These are phyloP conservation scores for Bacterosira constricta DNA, from an alignment of 108 stramenopile species.

Conservation along the genomic window DNA sequence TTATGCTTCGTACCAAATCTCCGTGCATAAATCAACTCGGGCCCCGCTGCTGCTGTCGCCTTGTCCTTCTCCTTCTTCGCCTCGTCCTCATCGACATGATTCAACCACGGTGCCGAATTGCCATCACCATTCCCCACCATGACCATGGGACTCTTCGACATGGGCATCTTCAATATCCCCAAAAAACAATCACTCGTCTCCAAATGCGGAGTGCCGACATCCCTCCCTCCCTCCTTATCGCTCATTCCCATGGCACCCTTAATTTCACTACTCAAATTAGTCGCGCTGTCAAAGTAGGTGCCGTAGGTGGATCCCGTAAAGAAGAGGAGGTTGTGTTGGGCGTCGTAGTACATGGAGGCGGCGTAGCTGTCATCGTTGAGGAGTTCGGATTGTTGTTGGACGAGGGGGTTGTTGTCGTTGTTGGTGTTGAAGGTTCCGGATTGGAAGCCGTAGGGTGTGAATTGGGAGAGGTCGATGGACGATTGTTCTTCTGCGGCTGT, in stretches of 20 bases:
- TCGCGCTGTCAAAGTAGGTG: slow-evolving; percentile 25
- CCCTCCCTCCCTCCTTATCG: background rate
- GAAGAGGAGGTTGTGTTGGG: slow-evolving; percentile 28
- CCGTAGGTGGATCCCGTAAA: slow-evolving; percentile 45
- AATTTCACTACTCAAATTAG: background rate
- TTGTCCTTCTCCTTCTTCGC: too few relatives aligned
- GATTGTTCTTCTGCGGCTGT: too few relatives aligned
- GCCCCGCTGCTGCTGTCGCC: too few relatives aligned
- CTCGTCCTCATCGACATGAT: background rate
- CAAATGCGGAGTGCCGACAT: slow-evolving; percentile 21
- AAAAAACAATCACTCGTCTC: slow-evolving; percentile 33
- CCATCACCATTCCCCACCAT: background rate
- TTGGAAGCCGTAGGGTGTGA: slow-evolving; percentile 30
- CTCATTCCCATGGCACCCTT: slow-evolving; percentile 6
- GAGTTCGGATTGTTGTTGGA: slow-evolving; percentile 6
- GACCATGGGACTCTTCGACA: background rate
- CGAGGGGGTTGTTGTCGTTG: background rate
- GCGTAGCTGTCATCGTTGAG: slow-evolving; percentile 45
- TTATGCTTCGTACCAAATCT: slow-evolving; percentile 41
- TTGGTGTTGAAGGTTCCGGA: slow-evolving; percentile 31
- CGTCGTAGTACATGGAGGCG: slow-evolving; percentile 39
- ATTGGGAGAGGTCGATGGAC: background rate
- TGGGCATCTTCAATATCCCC: slow-evolving; percentile 36
- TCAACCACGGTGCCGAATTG: background rate
- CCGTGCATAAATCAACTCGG: slow-evolving; percentile 34